phyloP scores from a whole-genome alignment of 1,139 yeast species.

The Blastobotrys persicus region DNA sequence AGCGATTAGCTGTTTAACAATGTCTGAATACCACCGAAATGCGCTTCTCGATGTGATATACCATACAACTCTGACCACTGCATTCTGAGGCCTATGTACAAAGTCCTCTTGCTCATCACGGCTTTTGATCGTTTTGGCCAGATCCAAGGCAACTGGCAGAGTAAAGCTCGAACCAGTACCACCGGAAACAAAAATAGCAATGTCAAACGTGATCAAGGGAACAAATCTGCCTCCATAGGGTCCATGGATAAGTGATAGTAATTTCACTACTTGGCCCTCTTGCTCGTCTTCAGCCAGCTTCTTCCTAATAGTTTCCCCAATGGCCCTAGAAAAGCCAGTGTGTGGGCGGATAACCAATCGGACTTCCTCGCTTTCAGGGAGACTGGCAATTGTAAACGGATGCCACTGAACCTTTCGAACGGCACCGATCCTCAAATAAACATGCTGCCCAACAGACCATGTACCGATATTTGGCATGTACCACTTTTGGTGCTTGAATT shows the following conservation, averaged over 20 bases:
- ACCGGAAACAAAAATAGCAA: constrained; percentile 44
- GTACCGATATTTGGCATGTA: constrained; percentile 42
- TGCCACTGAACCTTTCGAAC: constrained; percentile 45
- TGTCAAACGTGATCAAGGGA: constrained; percentile 45
- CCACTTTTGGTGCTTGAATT: constrained; percentile 37
- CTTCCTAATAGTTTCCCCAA: constrained; percentile 35
- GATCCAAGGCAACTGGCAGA: constrained; percentile 46
- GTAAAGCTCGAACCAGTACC: constrained; percentile 50
- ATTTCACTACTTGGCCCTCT: constrained; percentile 19
- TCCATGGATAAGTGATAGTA: constrained; percentile 44
- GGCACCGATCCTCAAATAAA: constrained; percentile 43
- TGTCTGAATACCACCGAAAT: constrained; percentile 42
- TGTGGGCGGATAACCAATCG: constrained; percentile 43
- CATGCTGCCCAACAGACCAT: constrained; percentile 53
- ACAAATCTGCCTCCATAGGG: constrained; percentile 48
- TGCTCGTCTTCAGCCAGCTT: constrained; percentile 26
- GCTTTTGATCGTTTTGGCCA: constrained; percentile 33
- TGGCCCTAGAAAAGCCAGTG: constrained; percentile 46
- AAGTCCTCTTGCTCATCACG: constrained; percentile 32
- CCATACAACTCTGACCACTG: constrained; percentile 42
- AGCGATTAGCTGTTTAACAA: constrained; percentile 31
- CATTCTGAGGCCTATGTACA: constrained; percentile 38
- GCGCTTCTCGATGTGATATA: constrained; percentile 35
- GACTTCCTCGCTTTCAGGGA: constrained; percentile 43
- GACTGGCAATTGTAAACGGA: constrained; percentile 49